Evolutionary conservation across 2,329 filamentous ascomycete species (phyloP), one percentile per base, ranked within the genome.

Genomic region (Neonectria ditissima): DNA sequence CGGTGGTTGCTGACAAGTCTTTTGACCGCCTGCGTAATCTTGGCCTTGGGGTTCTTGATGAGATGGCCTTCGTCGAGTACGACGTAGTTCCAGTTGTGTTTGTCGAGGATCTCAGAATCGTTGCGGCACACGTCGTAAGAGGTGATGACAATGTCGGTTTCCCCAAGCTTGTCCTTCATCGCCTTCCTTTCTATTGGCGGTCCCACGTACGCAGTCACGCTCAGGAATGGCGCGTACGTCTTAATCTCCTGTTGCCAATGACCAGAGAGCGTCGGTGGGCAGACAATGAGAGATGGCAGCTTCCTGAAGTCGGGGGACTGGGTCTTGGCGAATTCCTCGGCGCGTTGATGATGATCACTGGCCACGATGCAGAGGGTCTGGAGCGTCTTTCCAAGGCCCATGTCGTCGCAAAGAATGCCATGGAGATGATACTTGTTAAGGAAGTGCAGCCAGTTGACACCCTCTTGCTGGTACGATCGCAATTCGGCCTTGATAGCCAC

Each of bases 241-340:
- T 92, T 93, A 73, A 99, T 94, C 77, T 99, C 96, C 76, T 99
- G 96, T 78, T 97, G 94, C 96, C 96, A 99, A 80, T 99, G 96
- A 9, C 97, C 96, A 18, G 96, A 97, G 24, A 99, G 85, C 0
- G 96, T 98, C 1, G 96, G 96, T 6, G 96, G 97, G 74, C 96
- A 99, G 52, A 99, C 92, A 66, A 99, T 97, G 58, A 99, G 86
- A 13, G 95, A 97, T 2, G 96, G 94, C 43, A 99, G 82, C 59
- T 87, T 90, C 62, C 93, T 88, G 55, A 89, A 87, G 74, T 99
- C 96, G 0, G 89, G 84, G 28, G 92, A 89, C 50, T 91, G 87
- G 0, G 94, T 97, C 79, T 91, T 93, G 28, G 89, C 89, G 76
- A 91, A 98, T 75, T 98, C 94, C 75, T 97, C 93, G 0, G 93